Evolutionary conservation across 1,284 basidiomycete species (phyloP), one percentile per base, ranked within the genome.

Genomic region (Cutaneotrichosporon cutaneum): DNA sequence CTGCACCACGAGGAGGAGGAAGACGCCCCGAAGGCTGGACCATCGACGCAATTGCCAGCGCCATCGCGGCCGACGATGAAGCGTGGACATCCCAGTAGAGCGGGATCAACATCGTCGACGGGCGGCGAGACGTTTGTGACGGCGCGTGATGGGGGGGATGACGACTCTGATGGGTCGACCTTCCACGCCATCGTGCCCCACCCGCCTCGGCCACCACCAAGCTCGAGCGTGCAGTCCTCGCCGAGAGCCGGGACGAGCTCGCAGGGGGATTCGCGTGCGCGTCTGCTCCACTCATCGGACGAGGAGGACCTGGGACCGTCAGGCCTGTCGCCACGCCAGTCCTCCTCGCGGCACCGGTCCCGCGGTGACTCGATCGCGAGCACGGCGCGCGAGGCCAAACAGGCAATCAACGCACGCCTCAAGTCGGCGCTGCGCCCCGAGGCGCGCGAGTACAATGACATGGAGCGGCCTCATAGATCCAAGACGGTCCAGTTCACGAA

Each of bases 401-500:
- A 24, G 9, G 22, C 21, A 7, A 24, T 35, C 52, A 27, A 35
- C 7, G 55, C 33, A 7, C 58, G 64, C 0, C 64, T 65, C 21
- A 65, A 65, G 35, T 58, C 52, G 0, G 64, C 60, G 1, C 39
- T 65, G 9, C 55, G 60, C 11, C 51, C 18, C 4, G 16, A n/a
- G 3, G 8, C 47, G 26, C 47, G n/a, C 24, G 26, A 26, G 24
- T 48, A 48, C 26, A 48, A 7, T 13, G 47, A 48, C 14, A 8
- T 48, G 22, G 47, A 48, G 4, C 6, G 14, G 11, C 24, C 47
- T 18, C n/a, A 51, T 27, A 13, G 26, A 1, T 8, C 69, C 8
- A 77, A 76, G 60, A 72, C 70, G 24, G 77, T 78, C 0, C 72
- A 77, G 56, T 78, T 77, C n/a, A 36, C 50, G 11, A 45, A 60